Evolutionary conservation across 2,329 filamentous ascomycete genomes (phyloP).

Genomic region (Parafenestella ontariensis): DNA sequence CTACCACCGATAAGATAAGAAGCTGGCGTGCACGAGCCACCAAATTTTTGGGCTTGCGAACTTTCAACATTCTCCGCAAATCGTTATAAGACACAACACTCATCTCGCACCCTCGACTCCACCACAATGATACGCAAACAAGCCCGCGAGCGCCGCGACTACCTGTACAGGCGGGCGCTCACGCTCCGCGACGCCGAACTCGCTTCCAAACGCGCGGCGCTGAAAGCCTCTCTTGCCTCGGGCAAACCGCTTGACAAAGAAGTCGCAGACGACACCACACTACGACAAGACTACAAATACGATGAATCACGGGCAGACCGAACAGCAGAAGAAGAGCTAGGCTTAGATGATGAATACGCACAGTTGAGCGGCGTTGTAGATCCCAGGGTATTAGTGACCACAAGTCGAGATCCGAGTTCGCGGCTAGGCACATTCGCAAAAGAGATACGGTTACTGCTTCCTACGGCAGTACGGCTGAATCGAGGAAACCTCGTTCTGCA

Average conservation of each 20-base stretch:
- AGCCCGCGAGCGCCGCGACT: conserved; percentile 80
- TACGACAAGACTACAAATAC: conserved; percentile 90
- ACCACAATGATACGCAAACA: conserved; percentile 55
- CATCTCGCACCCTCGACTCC: background rate
- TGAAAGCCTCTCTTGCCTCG: conserved; percentile 84
- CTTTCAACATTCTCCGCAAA: conserved; percentile 5
- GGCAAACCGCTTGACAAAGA: conserved; percentile 83
- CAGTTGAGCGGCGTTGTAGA: conserved; percentile 91
- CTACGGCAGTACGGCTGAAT: conserved; percentile 87
- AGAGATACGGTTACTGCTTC: conserved; percentile 82
- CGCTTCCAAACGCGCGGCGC: conserved; percentile 85
- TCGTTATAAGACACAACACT: background rate
- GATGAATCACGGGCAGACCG: conserved; percentile 81
- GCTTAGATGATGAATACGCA: conserved; percentile 88
- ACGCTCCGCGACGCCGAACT: conserved; percentile 83
- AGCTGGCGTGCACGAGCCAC: conserved; percentile 1
- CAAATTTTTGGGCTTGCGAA: conserved; percentile 12
- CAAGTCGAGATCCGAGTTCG: conserved; percentile 84
- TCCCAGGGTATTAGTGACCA: conserved; percentile 87
- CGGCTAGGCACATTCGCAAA: conserved; percentile 90
- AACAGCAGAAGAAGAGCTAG: conserved; percentile 71
- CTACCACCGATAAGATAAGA: conserved; percentile 16
- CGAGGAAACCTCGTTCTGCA: conserved; percentile 88
- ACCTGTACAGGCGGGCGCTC: conserved; percentile 81
- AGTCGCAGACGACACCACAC: conserved; percentile 83